These are phyloP conservation scores for Plenodomus biglobosus DNA, from an alignment of 2,329 filamentous ascomycete genomes.

Conservation along the genomic window DNA sequence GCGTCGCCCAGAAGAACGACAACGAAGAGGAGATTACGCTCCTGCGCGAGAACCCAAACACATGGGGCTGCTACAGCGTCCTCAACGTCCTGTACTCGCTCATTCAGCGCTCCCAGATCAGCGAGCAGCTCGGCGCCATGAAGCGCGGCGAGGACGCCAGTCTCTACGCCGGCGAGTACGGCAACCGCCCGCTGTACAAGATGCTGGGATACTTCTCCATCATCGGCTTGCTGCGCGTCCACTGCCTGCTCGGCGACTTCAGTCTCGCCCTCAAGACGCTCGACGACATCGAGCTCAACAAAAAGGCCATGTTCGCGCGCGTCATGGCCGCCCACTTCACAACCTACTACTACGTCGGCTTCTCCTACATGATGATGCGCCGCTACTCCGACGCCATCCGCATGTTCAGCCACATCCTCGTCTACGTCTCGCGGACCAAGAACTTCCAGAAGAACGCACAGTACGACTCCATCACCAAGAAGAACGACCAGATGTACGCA, in stretches of 20 bases:
- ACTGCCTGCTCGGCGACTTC: slow-evolving; percentile 96
- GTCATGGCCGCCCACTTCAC: slow-evolving; percentile 99
- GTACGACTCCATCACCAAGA: slow-evolving; percentile 99
- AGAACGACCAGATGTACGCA: slow-evolving; percentile 99
- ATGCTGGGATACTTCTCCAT: slow-evolving; percentile 99
- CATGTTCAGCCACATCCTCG: slow-evolving; percentile 99
- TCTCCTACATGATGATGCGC: slow-evolving; percentile 99
- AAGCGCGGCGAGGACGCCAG: slow-evolving; percentile 90
- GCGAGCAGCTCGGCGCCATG: slow-evolving; percentile 91
- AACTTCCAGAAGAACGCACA: slow-evolving; percentile 99
- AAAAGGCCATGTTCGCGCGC: slow-evolving; percentile 99
- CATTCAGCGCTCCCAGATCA: slow-evolving; percentile 97
- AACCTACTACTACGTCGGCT: slow-evolving; percentile 99
- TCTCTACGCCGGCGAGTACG: slow-evolving; percentile 91
- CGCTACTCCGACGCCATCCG: slow-evolving; percentile 98
- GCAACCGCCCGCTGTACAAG: slow-evolving; percentile 88
- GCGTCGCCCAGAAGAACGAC: slow-evolving; percentile 77
- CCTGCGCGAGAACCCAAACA: slow-evolving; percentile 95
- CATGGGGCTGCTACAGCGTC: slow-evolving; percentile 99
- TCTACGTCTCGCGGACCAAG: slow-evolving; percentile 98
- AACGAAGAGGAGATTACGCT: slow-evolving; percentile 92
- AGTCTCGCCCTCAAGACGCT: slow-evolving; percentile 97
- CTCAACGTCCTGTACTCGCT: slow-evolving; percentile 99
- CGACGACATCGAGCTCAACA: slow-evolving; percentile 99
- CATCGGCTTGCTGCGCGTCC: slow-evolving; percentile 92